Evolutionary conservation across 176 grass and related monocot species (phyloP), one percentile per base, ranked within the genome.

Genomic region (Guadua angustifolia): DNA sequence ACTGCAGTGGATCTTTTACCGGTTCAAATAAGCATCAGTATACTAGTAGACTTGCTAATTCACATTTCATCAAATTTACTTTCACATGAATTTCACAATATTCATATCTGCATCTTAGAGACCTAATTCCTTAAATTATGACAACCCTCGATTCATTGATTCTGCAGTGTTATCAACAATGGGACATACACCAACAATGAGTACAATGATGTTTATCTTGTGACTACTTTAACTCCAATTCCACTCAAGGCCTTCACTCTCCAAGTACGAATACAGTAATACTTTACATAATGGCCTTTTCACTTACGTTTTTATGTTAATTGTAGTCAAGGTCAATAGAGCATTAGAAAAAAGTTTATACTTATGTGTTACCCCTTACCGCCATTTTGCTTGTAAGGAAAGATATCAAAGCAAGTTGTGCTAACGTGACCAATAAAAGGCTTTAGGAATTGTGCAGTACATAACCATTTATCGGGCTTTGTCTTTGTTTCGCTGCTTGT

Each of bases 151-250:
- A 77, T 63, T 47, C 9, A 47, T 73, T 77, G 63, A 64, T 18
- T 76, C 50, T 93, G 85, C 79, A 98, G 95, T 79, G 80, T 95
- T 82, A 89, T 89, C 76, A 94, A 93, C 53, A 83, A 95, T 77
- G 89, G 95, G 25, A 84, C 62, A 35, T 98, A 71, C 75, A 93
- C 78, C 9, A 91, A 98, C 85, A 98, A 98, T 49, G 95, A 98
- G 85, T 91, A 93, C 75, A 86, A 79, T 78, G 95, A 98, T 93
- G 92, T 95, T 36, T 98, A 98, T 88, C 92, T 98, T 71, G 88
- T 98, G 75, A 95, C 92, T 84, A 98, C 85, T 83, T 84, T 93
- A 88, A 62, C 60, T 80, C 95, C 88, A 72, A 98, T 98, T 90
- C 95, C 95, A 70, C 89, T 91, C 58, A 87, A 91, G 76, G 95